Evolutionary conservation across 345 rosid genomes (phyloP).

Genomic region (Citrus sinensis): DVS_A1.0 CM039165.1:38373001-38373500

Average conservation of each 20-base stretch:
- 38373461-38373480: background rate
- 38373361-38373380: background rate
- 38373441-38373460: background rate
- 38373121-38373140: slow-evolving; percentile 97
- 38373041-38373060: slow-evolving; percentile 94
- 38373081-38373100: slow-evolving; percentile 95
- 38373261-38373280: background rate
- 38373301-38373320: background rate
- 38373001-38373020: slow-evolving; percentile 79
- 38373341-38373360: background rate
- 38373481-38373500: background rate
- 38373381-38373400: background rate
- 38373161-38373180: slow-evolving; percentile 26
- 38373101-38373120: slow-evolving; percentile 98
- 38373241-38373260: background rate
- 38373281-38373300: background rate
- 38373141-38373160: slow-evolving; percentile 98
- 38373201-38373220: background rate
- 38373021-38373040: slow-evolving; percentile 91
- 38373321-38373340: background rate
- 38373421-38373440: background rate
- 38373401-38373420: background rate
- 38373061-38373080: slow-evolving; percentile 92
- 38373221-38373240: background rate
- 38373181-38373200: background rate